Base-by-base conservation (phyloP, 768 basidiomycete genomes). In the Agrocybe pediades region DNA sequence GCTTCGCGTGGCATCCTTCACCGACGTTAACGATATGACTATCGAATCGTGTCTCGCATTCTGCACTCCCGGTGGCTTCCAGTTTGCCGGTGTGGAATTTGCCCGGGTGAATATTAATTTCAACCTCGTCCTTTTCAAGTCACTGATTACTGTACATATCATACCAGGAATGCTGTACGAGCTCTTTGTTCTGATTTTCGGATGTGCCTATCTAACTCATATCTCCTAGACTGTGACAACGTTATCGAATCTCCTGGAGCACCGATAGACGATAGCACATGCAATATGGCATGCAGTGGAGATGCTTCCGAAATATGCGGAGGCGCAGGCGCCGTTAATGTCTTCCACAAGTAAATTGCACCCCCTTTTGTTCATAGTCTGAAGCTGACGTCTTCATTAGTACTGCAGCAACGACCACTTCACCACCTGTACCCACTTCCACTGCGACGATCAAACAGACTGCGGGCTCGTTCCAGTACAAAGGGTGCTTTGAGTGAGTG, bases 261-360 rank as follows among this genome's bases (percentile, higher is more conserved):
- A 74, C 75, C 20, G 79, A 76, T 2, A 65, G 72, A 9, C 24
- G 74, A 76, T 7, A 66, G 75, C 25, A 53, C 62, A 5, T 90
- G 87, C 61, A 77, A 76, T 58, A 76, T 78, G 70, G 60, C 78
- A 11, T 90, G 87, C 63, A 72, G 74, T 1, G 87, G 87, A 15
- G 73, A 87, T 60, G 40, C 80, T 9, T 53, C 62, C 2, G 82
- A 90, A 62, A 62, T 63, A 5, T 88, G 87, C 58, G 87, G 87
- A 23, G 83, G 80, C 1, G 78, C 78, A 0, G 62, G 71, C 64
- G 56, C 49, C 2, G 39, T 48, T 3, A 48, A 39, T 15, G 39
- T 48, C 19, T 48, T 48, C 17, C 27, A 36, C 11, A 48, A 24
- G 47, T 48, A 23, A 17, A 33, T 33, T 24, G 17, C 19, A 17